Conservation (phyloP, 192 early-diverging fungal species). For the Gryganskiella cystojenkinii region DNA sequence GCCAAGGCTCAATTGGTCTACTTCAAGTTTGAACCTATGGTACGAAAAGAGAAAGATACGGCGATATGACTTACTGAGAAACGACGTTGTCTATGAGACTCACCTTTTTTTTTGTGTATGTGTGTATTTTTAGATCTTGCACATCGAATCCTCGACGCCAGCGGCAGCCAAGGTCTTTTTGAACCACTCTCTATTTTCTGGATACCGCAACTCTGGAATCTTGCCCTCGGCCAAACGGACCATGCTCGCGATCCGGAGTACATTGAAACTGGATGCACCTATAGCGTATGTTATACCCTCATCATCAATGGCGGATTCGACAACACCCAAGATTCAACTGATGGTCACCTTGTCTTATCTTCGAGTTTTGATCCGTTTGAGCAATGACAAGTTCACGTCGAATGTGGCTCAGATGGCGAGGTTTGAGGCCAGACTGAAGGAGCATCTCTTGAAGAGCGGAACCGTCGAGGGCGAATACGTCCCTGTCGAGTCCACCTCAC, state of each 20-base stretch:
- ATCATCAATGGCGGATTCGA: background rate
- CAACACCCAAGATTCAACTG: slow-evolving; percentile 39
- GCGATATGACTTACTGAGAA: background rate
- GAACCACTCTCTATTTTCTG: slow-evolving; percentile 54
- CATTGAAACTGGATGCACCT: slow-evolving; percentile 62
- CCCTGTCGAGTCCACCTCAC: no score
- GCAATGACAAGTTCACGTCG: slow-evolving; percentile 59
- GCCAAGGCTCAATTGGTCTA: slow-evolving; percentile 49
- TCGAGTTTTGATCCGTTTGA: slow-evolving; percentile 46
- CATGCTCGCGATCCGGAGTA: slow-evolving; percentile 64
- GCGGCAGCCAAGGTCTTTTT: slow-evolving; percentile 60
- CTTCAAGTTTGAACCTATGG: slow-evolving; percentile 68
- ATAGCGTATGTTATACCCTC: slow-evolving; percentile 57
- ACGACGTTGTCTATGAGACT: background rate
- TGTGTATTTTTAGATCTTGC: slow-evolving; percentile 52
- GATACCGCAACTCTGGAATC: slow-evolving; percentile 65
- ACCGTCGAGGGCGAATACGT: background rate
- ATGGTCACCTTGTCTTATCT: slow-evolving; percentile 57
- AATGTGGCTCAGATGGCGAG: slow-evolving; percentile 39
- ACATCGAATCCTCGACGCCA: slow-evolving; percentile 61
- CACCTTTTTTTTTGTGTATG: background rate
- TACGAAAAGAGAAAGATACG: slow-evolving; percentile 19
- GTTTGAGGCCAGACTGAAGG: slow-evolving; percentile 21
- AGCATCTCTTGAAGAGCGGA: slow-evolving; percentile 28
- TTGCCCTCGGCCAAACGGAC: slow-evolving; percentile 59